Evolutionary conservation across 257 asterid genomes (phyloP).

Genomic region (Linaria vulgaris): DNA sequence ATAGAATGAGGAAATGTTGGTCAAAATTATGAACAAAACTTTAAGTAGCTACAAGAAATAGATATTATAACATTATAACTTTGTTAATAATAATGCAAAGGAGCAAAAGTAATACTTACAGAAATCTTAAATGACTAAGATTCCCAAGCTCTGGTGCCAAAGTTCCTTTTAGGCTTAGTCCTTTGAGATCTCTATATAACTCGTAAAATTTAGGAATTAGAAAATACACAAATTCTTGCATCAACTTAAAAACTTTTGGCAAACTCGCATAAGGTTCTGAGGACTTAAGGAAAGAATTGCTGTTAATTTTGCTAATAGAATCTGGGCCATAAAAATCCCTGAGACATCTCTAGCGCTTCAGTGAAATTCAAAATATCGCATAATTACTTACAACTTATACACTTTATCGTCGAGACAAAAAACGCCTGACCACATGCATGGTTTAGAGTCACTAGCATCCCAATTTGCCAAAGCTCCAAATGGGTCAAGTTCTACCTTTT

Average conservation of each 20-base stretch:
- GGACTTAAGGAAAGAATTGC: not conserved
- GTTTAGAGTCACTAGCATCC: conserved; percentile 60
- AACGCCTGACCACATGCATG: conserved; percentile 84
- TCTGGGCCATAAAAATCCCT: not conserved
- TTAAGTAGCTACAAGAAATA: not conserved
- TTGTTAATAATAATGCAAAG: not conserved
- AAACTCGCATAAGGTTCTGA: not conserved
- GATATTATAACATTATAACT: not conserved
- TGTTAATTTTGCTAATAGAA: not conserved
- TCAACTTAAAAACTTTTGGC: not conserved
- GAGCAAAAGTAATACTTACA: conserved; percentile 52
- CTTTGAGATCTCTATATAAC: conserved; percentile 67
- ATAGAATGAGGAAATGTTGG: conserved; percentile 21
- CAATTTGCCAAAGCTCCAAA: conserved; percentile 64
- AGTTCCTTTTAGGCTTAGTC: conserved; percentile 61
- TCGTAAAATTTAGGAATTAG: conserved; percentile 10
- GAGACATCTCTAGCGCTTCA: not conserved
- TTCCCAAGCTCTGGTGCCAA: conserved; percentile 79
- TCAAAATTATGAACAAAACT: conserved; percentile 1
- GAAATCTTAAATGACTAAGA: conserved; percentile 57
- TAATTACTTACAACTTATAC: conserved; percentile 63
- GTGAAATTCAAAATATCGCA: conserved; percentile 1
- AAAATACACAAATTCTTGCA: conserved; percentile 7
- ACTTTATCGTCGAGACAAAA: conserved; percentile 69
- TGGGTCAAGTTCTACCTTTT: conserved; percentile 61